Percentiles rank a stretch among this genome's conserved stretches.
These are phyloP conservation scores for Solanum bulbocastanum DNA, from an alignment of 257 asterid genomes.

Conservation along the genomic window DNA sequence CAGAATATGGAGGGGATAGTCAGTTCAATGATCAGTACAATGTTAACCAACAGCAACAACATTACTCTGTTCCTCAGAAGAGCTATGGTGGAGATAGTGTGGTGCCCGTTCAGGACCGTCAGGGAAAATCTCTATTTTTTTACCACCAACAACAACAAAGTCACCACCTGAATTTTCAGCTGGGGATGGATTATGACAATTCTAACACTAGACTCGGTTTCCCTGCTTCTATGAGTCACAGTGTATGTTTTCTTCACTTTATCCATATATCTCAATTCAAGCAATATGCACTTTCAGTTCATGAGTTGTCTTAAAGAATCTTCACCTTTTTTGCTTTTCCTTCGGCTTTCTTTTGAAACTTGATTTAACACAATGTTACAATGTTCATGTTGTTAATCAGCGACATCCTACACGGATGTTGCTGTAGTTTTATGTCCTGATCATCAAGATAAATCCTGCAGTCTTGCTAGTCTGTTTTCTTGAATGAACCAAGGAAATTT, in stretches of 20 bases:
- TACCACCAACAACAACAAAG: not conserved
- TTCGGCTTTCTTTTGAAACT: not conserved
- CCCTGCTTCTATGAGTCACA: slow-evolving; percentile 35
- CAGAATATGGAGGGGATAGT: slow-evolving; percentile 25
- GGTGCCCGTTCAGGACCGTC: slow-evolving; percentile 30
- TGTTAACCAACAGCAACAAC: slow-evolving; percentile 19
- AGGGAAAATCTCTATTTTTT: not conserved
- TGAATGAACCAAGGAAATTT: not conserved
- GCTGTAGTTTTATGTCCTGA: not conserved
- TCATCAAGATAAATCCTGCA: not conserved
- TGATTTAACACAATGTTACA: not conserved
- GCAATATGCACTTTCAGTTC: not conserved
- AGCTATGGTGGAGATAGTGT: slow-evolving; percentile 37
- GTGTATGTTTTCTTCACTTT: slow-evolving; percentile 24
- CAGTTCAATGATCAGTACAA: slow-evolving; percentile 23
- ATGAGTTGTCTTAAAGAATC: not conserved
- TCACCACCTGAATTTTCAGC: slow-evolving; percentile 21
- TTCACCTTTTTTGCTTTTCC: not conserved
- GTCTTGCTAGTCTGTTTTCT: not conserved
- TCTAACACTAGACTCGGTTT: slow-evolving; percentile 23
- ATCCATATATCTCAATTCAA: not conserved
- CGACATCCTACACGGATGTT: not conserved
- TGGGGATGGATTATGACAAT: slow-evolving; percentile 31
- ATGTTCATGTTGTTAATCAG: not conserved
- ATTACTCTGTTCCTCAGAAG: slow-evolving; percentile 21